Base-by-base conservation (phyloP, 2,329 filamentous ascomycete genomes). In the Whalleya microplaca region DNA sequence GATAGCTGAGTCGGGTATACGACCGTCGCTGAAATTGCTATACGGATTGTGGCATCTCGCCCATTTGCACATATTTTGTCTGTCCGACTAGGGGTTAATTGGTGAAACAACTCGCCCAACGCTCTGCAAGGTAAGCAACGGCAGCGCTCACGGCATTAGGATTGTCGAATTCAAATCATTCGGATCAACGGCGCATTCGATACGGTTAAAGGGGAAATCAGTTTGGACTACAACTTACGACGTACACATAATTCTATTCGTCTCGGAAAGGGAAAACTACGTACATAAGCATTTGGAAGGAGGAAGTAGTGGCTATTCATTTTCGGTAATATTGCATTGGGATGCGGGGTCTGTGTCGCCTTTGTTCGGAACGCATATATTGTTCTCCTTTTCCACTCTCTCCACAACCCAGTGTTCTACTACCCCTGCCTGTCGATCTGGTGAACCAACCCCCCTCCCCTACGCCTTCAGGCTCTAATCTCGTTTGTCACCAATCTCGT, bases 301-400 rank as follows among this genome's bases (percentile, higher is more conserved):
- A 61, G 52, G 59, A 64, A 65, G 63, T 63, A 70, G 68, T 66
- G 64, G 53, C 63, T 69, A 66, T 69, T 68, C 61, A 69, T 74
- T 73, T 76, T 72, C 78, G 74, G 74, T 77, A 77, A 76, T 77
- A 76, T 73, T 76, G 77, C 78, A 79, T 79, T 75, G 74, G 73
- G 73, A 71, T 68, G 69, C 68, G 67, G 70, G 71, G 58, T 62
- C 53, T 65, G 55, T 12, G 14, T 64, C 53, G 53, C 64, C 61
- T 66, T 66, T 62, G 56, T 63, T 58, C 60, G 57, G 58, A 66
- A 69, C 57, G 61, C 67, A 70, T 66, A 69, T 66, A 67, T 64
- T 66, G 62, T 55, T 65, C 47, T 65, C 63, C 41, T 63, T 63
- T 55, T 61, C 51, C 27, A 42, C 60, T 56, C 50, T 54, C 51